A percentile compares a stretch with the other conserved stretches of the same genome.
phyloP scores from a whole-genome alignment of 805 yeast genomes.

The Yueomyces sinensis region DNA sequence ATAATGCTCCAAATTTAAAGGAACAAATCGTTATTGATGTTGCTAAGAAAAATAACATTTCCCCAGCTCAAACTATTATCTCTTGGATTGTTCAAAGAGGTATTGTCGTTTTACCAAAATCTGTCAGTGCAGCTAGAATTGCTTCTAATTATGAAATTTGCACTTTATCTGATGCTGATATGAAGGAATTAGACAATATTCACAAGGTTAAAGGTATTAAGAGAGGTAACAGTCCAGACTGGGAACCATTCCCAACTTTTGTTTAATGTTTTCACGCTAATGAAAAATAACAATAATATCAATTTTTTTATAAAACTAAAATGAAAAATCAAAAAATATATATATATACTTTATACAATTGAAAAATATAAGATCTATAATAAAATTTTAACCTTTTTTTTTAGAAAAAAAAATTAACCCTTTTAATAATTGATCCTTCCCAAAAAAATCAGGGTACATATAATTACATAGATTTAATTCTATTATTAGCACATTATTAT shows the following conservation, averaged over 20 bases:
- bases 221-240: conserved; percentile 19
- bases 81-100: conserved; percentile 57
- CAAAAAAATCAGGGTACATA: too few relatives aligned
- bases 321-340: too few relatives aligned
- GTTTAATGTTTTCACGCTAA: too few relatives aligned
- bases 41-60: conserved; percentile 43
- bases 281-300: too few relatives aligned
- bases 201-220: conserved; percentile 17
- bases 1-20: conserved; percentile 50
- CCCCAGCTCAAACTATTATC: conserved; percentile 42
- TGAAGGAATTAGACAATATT: conserved; percentile 13
- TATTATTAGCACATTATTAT: too few relatives aligned
- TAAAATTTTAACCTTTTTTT: too few relatives aligned
- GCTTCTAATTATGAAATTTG: conserved; percentile 26
- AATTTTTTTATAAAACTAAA: too few relatives aligned
- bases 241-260: conserved; percentile 9
- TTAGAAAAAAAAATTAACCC: too few relatives aligned
- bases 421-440: too few relatives aligned
- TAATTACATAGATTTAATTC: too few relatives aligned
- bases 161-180: conserved; percentile 30
- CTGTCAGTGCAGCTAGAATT: conserved; percentile 53
- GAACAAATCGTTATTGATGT: conserved; percentile 36
- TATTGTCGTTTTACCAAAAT: conserved; percentile 52
- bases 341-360: too few relatives aligned
- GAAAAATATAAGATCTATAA: too few relatives aligned